Evolutionary conservation across 768 basidiomycete species (phyloP), one percentile per base, ranked within the genome.

Genomic region (Serendipita vermifera): DNA sequence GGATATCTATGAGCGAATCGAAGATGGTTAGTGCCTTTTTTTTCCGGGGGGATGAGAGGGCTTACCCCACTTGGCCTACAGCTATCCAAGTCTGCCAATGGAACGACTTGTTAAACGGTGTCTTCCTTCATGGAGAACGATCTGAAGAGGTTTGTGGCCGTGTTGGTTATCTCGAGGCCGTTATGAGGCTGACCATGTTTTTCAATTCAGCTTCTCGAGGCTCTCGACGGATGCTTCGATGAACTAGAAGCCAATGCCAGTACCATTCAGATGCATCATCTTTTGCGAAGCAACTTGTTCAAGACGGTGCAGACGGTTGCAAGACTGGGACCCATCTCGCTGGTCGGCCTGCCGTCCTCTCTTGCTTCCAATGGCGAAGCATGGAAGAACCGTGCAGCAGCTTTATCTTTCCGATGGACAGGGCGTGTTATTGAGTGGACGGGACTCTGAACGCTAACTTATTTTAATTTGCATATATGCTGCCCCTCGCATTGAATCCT

Each of bases 341-440:
- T 51, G 20, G n/a, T 43, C 41, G 41, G 9, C 22, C 17, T 29
- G 11, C 29, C 46, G 27, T 5, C 27, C 15, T 51, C 46, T 15
- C 31, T 29, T 9, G 24, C 22, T 9, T 5, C 11, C n/a, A 17
- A 20, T 51, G 39, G 39, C 26, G 39, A 22, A 15, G 20, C 24
- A 51, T 51, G 46, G 46, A 51, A 51, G 32, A 7, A 20, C 5
- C 46, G 46, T 9, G 46, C 46, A n/a, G 27, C 46, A 31, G n/a
- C 20, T n/a, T 51, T 51, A 29, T 51, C 46, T 26, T n/a, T 51
- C 22, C 46, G 20, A 15, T 51, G 46, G 46, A 51, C 46, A 22
- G 46, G 46, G 29, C 17, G 46, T n/a, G 46, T 51, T 15, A 51
- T 51, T 29, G 46, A 51, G 46, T 51, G 46, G 46, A 22, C 46